Evolutionary conservation across 805 yeast genomes (phyloP).

Genomic region (Metschnikowia dekortorum): DNA sequence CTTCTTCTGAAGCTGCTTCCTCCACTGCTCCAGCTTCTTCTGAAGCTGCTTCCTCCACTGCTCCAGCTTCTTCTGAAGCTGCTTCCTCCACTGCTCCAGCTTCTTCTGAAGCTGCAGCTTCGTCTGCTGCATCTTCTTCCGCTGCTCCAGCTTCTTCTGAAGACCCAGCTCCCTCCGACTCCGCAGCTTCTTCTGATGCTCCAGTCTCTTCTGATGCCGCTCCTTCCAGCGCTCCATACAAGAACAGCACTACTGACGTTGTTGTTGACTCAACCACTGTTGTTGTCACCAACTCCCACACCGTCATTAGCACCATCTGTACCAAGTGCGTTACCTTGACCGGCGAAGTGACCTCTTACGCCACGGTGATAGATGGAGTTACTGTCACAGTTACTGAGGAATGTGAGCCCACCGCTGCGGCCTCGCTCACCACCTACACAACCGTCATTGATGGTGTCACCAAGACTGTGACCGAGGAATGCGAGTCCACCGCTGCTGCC

Average conservation of each 20-base stretch:
- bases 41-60: background rate
- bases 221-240: background rate
- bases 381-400: slow-evolving; percentile 9
- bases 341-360: slow-evolving; percentile 9
- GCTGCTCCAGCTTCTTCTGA: background rate
- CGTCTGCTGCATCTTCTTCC: background rate
- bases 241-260: background rate
- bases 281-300: slow-evolving; percentile 6
- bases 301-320: slow-evolving; percentile 11
- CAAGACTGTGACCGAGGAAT: slow-evolving; percentile 4
- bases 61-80: background rate
- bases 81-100: background rate
- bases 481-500: background rate
- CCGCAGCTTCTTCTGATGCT: background rate
- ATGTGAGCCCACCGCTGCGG: slow-evolving; percentile 4
- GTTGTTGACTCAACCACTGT: slow-evolving; percentile 8
- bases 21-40: background rate
- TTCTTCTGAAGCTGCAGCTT: background rate
- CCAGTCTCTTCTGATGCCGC: background rate
- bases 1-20: background rate
- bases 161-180: background rate
- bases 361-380: slow-evolving; percentile 8
- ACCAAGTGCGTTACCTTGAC: slow-evolving; percentile 11
- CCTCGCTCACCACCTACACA: slow-evolving; percentile 8
- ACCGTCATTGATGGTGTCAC: slow-evolving; percentile 7